Base-by-base conservation (phyloP, 108 stramenopile species). In the Bacterosira constricta region DNA sequence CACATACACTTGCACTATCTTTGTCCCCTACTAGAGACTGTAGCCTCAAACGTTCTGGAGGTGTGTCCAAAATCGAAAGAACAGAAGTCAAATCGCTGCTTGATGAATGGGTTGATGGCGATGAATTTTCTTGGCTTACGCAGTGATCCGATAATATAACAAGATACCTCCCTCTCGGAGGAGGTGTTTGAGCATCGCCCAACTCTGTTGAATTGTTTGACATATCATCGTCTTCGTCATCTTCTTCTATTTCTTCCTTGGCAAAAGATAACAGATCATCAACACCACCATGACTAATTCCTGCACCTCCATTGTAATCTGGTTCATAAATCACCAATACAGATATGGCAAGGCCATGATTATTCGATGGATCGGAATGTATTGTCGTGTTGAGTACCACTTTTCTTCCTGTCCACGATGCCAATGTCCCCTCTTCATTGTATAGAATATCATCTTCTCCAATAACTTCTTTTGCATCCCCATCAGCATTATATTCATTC, bases 291-390 rank as follows among this genome's bases (percentile, higher is more conserved):
- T 94, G 90, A 32, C 76, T 61, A 29, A 76, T 26, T 15, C 90
- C 93, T 44, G 86, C 84, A 11, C 93, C 93, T 45, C 89, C 90
- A 46, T 49, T 61, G 57, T 94, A 94, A 21, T 26, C 27, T 49
- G 77, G 71, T 69, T 94, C 93, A 45, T 86, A 88, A 36, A 94
- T 69, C 32, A 94, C 79, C 61, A 92, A 46, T 3, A 92, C 61
- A 4, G 79, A 71, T 0, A 92, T 29, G 15, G 83, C 66, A 18
- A 76, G 59, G n/a, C 61, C 51, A 38, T 50, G 36, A 70, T 57
- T 37, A 31, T 35, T 42, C 34, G 36, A 52, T 4, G 61, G 39
- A 1, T 61, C 17, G 1, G 50, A 18, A 15, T 39, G 37, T 34
- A 70, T 53, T 55, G 80, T 85, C 11, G 58, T 36, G 11, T 87